Conservation (phyloP, 495 filamentous ascomycete species). For the Penicillium robsamsonii region DNA sequence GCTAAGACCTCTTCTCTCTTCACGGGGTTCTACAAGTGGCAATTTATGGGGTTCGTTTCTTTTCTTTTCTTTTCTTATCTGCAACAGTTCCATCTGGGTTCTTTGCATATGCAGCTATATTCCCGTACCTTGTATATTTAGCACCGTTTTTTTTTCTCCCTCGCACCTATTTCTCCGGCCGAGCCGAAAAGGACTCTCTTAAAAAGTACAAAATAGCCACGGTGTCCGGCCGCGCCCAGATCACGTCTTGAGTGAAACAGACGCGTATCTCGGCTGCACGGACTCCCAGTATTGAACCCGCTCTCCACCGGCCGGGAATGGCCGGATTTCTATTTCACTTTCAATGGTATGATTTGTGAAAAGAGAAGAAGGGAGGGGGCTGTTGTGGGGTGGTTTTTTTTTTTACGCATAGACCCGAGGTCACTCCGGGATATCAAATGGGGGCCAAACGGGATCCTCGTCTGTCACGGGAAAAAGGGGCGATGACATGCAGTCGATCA, state of each 20-base stretch:
- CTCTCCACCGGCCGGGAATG: slow-evolving; percentile 14
- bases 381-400: background rate
- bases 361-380: background rate
- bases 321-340: slow-evolving; percentile 6
- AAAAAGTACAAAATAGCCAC: background rate
- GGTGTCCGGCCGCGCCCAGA: slow-evolving; percentile 7
- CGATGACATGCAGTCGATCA: slow-evolving; percentile 36
- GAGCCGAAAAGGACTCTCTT: background rate
- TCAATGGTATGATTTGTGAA: background rate
- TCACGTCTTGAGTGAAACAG: slow-evolving; percentile 34
- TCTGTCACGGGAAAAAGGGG: slow-evolving; percentile 18
- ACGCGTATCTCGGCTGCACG: slow-evolving; percentile 48
- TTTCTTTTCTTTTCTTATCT: background rate
- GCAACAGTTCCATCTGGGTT: slow-evolving; percentile 7
- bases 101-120: slow-evolving; percentile 1
- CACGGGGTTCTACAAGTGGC: background rate
- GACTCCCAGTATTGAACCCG: slow-evolving; percentile 18
- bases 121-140: background rate
- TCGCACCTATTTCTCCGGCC: background rate
- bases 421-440: slow-evolving; percentile 7
- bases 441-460: slow-evolving; percentile 8
- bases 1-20: slow-evolving; percentile 2
- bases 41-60: background rate
- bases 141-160: background rate
- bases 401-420: slow-evolving; percentile 10